These are phyloP conservation scores for Phyllosticta paracitricarpa DNA, from an alignment of 2,329 filamentous ascomycete species.

Conservation along the genomic window DNA sequence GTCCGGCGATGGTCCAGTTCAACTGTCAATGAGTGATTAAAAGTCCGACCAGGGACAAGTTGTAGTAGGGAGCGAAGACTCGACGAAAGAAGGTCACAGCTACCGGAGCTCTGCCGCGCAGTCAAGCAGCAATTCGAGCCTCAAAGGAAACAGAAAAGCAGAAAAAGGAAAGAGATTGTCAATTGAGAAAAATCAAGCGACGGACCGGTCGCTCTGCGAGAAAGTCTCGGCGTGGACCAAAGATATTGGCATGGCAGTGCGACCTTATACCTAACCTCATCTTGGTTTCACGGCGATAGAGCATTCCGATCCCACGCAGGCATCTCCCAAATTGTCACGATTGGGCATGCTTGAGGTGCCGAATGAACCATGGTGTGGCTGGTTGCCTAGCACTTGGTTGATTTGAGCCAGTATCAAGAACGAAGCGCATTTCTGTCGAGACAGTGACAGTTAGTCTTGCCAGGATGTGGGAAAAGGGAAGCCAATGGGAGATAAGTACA, in stretches of 20 bases:
- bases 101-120: not conserved
- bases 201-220: not conserved
- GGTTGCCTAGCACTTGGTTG: not conserved
- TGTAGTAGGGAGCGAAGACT: not conserved
- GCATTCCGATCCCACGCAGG: not conserved
- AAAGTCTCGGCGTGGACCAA: not conserved
- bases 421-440: not conserved
- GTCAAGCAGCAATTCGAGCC: conserved; percentile 4
- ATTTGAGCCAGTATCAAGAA: not conserved
- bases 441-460: not conserved
- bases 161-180: not conserved
- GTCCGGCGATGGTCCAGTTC: not conserved
- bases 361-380: not conserved
- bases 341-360: not conserved
- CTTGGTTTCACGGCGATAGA: not conserved
- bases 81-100: not conserved
- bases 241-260: conserved; percentile 1
- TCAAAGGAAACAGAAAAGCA: conserved; percentile 22
- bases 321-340: not conserved
- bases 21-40: not conserved
- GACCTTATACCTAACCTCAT: conserved; percentile 2
- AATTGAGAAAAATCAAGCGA: not conserved
- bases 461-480: not conserved
- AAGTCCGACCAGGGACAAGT: conserved; percentile 7
- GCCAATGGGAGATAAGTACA: not conserved